These are phyloP conservation scores for Xerocomellus intermedius DNA, from an alignment of 768 basidiomycete genomes.

Conservation along the genomic window DNA sequence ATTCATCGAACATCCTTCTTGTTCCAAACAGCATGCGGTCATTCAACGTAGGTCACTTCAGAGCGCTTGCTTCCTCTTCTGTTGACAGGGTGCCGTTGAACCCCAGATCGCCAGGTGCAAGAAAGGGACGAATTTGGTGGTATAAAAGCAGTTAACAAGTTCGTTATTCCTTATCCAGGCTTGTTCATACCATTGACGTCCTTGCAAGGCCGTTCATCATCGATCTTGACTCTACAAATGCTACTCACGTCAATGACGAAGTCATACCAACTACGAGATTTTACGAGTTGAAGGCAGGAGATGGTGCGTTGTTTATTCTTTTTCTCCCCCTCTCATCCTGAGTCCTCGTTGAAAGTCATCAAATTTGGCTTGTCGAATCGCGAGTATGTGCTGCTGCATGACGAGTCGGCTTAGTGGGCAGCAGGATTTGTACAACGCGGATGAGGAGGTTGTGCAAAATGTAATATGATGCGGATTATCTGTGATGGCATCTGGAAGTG, in stretches of 20 bases:
- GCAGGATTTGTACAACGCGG: neutral
- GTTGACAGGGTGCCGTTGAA: constrained; percentile 3
- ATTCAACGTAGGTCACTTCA: constrained; percentile 70
- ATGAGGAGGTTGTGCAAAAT: neutral
- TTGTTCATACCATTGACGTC: constrained; percentile 9
- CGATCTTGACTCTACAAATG: constrained; percentile 98
- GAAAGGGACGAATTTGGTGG: constrained; percentile 88
- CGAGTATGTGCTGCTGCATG: constrained; percentile 85
- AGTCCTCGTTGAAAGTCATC: constrained; percentile 52
- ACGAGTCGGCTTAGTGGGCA: constrained; percentile 54
- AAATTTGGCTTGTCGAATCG: constrained; percentile 80
- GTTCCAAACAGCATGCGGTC: constrained; percentile 97
- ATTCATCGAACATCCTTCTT: constrained; percentile 91
- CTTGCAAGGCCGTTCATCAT: constrained; percentile 85
- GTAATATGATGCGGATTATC: neutral
- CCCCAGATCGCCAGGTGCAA: constrained; percentile 73
- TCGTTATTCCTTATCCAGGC: constrained; percentile 29
- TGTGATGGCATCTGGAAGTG: neutral
- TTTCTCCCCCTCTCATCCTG: neutral
- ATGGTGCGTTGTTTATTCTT: constrained; percentile 53
- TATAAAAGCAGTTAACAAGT: constrained; percentile 82
- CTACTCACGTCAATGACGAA: constrained; percentile 87
- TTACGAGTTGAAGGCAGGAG: constrained; percentile 76
- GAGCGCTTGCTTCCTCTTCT: neutral
- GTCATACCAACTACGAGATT: constrained; percentile 82